A percentile compares a stretch with the other conserved stretches of the same genome.
These are phyloP conservation scores for Sphagnum fallax DNA, from an alignment of 228 moss, liverwort and hornwort genomes.

Conservation along the genomic window DNA sequence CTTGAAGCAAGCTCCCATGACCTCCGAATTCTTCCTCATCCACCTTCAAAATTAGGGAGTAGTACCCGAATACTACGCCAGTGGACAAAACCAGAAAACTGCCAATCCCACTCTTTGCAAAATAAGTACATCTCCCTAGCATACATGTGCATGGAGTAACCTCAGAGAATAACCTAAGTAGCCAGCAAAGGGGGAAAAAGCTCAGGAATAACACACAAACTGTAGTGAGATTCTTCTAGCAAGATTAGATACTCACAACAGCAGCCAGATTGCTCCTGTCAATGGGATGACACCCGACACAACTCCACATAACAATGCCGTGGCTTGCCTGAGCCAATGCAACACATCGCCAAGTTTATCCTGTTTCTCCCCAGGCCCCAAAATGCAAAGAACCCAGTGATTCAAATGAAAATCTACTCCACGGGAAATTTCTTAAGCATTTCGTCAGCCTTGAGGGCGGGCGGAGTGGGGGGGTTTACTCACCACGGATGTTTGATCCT, in stretches of 20 bases:
- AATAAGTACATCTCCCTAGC: not conserved
- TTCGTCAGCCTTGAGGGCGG: too few species aligned
- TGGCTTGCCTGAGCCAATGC: conserved; percentile 82
- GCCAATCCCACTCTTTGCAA: not conserved
- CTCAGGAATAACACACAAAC: not conserved
- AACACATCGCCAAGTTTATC: conserved; percentile 86
- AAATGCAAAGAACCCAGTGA: not conserved
- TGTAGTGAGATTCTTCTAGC: not conserved
- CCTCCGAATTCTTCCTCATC: conserved; percentile 91
- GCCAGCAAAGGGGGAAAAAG: not conserved
- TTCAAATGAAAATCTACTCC: too few species aligned
- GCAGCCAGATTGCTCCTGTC: conserved; percentile 66
- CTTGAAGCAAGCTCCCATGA: conserved; percentile 68
- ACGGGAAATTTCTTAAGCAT: too few species aligned
- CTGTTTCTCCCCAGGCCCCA: conserved; percentile 11
- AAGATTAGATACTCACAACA: conserved; percentile 22
- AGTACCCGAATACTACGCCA: conserved; percentile 56
- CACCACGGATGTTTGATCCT: too few species aligned
- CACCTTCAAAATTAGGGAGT: conserved; percentile 65
- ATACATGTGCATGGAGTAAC: too few species aligned
- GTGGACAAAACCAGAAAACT: conserved; percentile 67
- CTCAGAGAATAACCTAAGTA: too few species aligned
- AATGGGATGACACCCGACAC: conserved; percentile 73
- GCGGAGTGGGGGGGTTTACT: too few species aligned
- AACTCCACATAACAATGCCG: conserved; percentile 67